Evolutionary conservation across 768 basidiomycete genomes (phyloP).

Genomic region (Hirschioporus abietinus): DNA sequence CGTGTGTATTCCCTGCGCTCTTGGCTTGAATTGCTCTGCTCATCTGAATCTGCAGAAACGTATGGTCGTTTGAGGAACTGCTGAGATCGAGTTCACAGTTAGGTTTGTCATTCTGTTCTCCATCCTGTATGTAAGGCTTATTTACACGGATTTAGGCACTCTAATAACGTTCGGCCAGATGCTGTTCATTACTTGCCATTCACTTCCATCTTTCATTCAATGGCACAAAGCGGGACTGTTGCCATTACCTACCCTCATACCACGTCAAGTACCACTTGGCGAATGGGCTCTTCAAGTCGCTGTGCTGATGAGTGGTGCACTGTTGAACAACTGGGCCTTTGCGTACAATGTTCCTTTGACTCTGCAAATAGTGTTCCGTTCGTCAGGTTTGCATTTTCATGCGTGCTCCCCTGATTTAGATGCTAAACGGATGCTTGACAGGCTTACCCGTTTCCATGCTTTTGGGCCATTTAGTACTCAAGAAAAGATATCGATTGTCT

Average conservation of each 20-base stretch:
- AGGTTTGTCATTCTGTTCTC: slow-evolving; percentile 36
- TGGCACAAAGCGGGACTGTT: slow-evolving; percentile 21
- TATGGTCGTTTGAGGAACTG: slow-evolving; percentile 72
- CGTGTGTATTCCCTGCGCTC: slow-evolving; percentile 39
- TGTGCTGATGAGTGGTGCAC: slow-evolving; percentile 57
- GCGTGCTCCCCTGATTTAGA: slow-evolving; percentile 11
- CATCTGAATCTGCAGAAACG: slow-evolving; percentile 45
- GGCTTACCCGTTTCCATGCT: slow-evolving; percentile 76
- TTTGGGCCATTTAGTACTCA: slow-evolving; percentile 55
- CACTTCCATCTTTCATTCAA: slow-evolving; percentile 56
- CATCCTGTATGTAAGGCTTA: slow-evolving; percentile 5
- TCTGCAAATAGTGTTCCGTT: slow-evolving; percentile 80
- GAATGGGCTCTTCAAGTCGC: slow-evolving; percentile 71
- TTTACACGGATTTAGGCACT: slow-evolving; percentile 42
- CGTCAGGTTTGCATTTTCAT: slow-evolving; percentile 50
- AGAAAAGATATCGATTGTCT: slow-evolving; percentile 48
- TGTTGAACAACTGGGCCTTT: slow-evolving; percentile 81
- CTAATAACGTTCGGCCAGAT: slow-evolving; percentile 84
- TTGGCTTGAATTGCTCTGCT: neutral
- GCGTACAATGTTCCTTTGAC: slow-evolving; percentile 72
- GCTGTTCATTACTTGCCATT: slow-evolving; percentile 66
- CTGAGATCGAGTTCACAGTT: slow-evolving; percentile 63
- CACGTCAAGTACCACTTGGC: slow-evolving; percentile 59
- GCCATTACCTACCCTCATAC: slow-evolving; percentile 49
- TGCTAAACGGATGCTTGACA: slow-evolving; percentile 21